phyloP scores from a whole-genome alignment of 495 filamentous ascomycete species.

The Penicillium crystallinum region DNA sequence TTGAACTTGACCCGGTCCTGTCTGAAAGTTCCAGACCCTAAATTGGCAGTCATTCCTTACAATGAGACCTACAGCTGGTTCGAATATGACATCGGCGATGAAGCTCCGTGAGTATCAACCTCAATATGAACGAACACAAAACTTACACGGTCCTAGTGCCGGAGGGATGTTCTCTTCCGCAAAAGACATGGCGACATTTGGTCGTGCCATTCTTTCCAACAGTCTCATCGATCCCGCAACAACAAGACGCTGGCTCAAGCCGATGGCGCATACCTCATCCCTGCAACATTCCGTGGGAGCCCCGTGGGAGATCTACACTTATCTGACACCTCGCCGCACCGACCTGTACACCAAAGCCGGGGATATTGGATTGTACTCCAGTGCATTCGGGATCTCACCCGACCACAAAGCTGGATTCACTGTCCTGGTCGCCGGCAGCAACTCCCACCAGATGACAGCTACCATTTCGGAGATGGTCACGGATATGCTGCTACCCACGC shows the following conservation, averaged over 20 bases:
- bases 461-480: slow-evolving; percentile 30
- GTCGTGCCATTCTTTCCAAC: slow-evolving; percentile 50
- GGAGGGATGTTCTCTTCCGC: slow-evolving; percentile 54
- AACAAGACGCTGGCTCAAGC: slow-evolving; percentile 57
- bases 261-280: slow-evolving; percentile 43
- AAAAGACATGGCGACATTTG: slow-evolving; percentile 47
- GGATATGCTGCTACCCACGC: slow-evolving; percentile 33
- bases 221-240: slow-evolving; percentile 37
- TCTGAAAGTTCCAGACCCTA: slow-evolving; percentile 24
- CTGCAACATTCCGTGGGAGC: slow-evolving; percentile 43
- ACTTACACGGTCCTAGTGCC: slow-evolving; percentile 30
- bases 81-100: slow-evolving; percentile 38
- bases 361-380: slow-evolving; percentile 44
- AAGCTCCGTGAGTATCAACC: slow-evolving; percentile 35
- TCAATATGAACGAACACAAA: not conserved
- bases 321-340: slow-evolving; percentile 20
- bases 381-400: slow-evolving; percentile 41
- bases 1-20: slow-evolving; percentile 36
- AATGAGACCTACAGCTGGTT: slow-evolving; percentile 25
- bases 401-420: slow-evolving; percentile 52
- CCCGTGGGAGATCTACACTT: slow-evolving; percentile 52
- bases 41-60: slow-evolving; percentile 34
- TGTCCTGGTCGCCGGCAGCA: slow-evolving; percentile 38
- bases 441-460: slow-evolving; percentile 9
- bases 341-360: slow-evolving; percentile 56